Percentiles rank a stretch among this genome's conserved stretches.
Evolutionary conservation across 208 protist species (phyloP).

Genomic region (Trypanosomatidae sp.): DNA sequence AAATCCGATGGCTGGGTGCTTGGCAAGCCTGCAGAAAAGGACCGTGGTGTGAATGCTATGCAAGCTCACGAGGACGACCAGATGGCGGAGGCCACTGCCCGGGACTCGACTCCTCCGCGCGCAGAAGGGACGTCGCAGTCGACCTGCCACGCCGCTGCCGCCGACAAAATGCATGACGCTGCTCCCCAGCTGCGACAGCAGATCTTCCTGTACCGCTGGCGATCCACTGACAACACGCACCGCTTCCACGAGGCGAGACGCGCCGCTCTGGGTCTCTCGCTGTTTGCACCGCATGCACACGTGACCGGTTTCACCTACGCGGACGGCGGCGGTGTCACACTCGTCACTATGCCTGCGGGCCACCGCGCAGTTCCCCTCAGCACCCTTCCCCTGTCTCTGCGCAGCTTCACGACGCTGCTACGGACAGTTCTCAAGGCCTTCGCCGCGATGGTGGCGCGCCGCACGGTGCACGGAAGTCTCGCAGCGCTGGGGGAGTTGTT

Average conservation of each 20-base stretch:
- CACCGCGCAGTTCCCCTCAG: slow-evolving; percentile 58
- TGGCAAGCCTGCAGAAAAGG: neutral
- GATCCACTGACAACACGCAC: slow-evolving; percentile 25
- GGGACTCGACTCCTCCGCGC: too few species aligned
- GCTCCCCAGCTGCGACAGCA: too few species aligned
- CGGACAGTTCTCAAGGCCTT: slow-evolving; percentile 55
- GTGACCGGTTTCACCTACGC: slow-evolving; percentile 50
- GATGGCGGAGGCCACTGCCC: too few species aligned
- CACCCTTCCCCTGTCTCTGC: slow-evolving; percentile 42
- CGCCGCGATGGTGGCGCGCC: slow-evolving; percentile 64
- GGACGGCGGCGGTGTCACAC: slow-evolving; percentile 60
- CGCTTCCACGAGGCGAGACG: slow-evolving; percentile 54
- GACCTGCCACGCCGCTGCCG: too few species aligned
- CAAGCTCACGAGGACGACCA: too few species aligned
- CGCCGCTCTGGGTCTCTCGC: slow-evolving; percentile 59
- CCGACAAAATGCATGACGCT: too few species aligned
- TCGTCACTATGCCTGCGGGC: slow-evolving; percentile 44
- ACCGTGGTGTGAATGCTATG: neutral
- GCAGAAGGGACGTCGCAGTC: neutral
- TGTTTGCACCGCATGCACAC: slow-evolving; percentile 36
- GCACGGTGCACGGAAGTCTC: slow-evolving; percentile 73
- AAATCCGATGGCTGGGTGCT: too few species aligned
- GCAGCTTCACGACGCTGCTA: slow-evolving; percentile 51
- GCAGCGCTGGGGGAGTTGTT: slow-evolving; percentile 56
- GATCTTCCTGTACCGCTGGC: slow-evolving; percentile 71